phyloP scores from a whole-genome alignment of 768 basidiomycete genomes.

The Russula griseocarnosa region DNA sequence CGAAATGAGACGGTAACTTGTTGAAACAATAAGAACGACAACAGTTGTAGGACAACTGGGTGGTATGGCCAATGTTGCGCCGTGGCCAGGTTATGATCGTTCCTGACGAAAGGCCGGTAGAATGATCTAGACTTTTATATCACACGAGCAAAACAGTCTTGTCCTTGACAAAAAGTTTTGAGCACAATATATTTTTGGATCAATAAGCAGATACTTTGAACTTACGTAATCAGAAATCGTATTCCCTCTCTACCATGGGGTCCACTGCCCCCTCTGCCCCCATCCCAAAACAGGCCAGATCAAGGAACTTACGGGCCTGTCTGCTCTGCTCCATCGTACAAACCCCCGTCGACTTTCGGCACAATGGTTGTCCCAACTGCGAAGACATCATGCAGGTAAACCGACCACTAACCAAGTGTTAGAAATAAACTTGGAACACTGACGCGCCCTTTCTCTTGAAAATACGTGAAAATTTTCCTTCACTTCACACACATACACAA shows the following conservation, averaged over 20 bases:
- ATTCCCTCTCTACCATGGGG: conserved; percentile 1
- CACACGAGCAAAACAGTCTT: neutral
- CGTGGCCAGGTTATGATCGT: neutral
- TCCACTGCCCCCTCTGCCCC: conserved; percentile 30
- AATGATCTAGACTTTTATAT: neutral
- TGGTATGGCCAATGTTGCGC: neutral
- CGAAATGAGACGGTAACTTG: neutral
- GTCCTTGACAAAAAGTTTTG: neutral
- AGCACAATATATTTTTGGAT: neutral
- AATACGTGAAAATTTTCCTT: neutral
- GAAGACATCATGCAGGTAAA: conserved; percentile 88
- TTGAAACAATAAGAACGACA: neutral
- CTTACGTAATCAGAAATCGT: too few species aligned
- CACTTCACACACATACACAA: neutral
- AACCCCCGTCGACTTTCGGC: conserved; percentile 75
- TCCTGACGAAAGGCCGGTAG: neutral
- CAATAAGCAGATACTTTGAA: too few species aligned
- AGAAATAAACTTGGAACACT: neutral
- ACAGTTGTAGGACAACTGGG: neutral
- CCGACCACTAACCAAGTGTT: conserved; percentile 27
- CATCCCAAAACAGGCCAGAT: conserved; percentile 58
- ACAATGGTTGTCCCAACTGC: conserved; percentile 92
- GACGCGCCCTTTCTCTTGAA: neutral
- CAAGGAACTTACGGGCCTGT: conserved; percentile 82
- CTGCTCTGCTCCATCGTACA: conserved; percentile 91